Percentiles rank a stretch among this genome's conserved stretches.
Conservation (phyloP, 306 rosid species). For the Fagus crenata region DNA sequence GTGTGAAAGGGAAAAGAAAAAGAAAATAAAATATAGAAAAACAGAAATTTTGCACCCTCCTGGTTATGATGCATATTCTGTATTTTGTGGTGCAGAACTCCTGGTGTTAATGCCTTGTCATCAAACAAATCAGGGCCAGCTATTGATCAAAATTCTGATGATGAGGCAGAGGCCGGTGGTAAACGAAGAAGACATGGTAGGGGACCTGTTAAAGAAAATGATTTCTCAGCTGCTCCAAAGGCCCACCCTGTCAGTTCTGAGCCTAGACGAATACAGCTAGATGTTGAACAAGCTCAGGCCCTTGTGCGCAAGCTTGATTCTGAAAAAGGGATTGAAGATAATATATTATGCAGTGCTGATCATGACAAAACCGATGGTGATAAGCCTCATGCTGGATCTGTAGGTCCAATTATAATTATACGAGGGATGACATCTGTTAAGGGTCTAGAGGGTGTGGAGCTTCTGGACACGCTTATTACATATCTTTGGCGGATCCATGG, state of each 20-base stretch:
- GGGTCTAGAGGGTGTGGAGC: constrained; percentile 93
- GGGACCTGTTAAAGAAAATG: constrained; percentile 69
- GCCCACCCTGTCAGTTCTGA: constrained; percentile 82
- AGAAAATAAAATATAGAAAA: not conserved
- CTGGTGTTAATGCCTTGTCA: constrained; percentile 64
- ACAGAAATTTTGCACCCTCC: not conserved
- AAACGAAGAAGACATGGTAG: constrained; percentile 75
- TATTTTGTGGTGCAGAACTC: constrained; percentile 55
- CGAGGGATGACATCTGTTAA: constrained; percentile 87
- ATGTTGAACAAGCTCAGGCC: constrained; percentile 82
- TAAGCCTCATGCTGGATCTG: constrained; percentile 66
- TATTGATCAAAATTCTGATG: constrained; percentile 89
- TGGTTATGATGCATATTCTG: constrained; percentile 22
- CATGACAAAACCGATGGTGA: constrained; percentile 66
- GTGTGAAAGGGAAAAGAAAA: not conserved
- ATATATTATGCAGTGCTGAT: constrained; percentile 68
- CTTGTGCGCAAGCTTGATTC: constrained; percentile 82
- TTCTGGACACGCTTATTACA: constrained; percentile 83
- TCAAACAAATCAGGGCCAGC: constrained; percentile 69
- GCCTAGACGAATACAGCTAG: constrained; percentile 71
- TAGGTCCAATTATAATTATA: constrained; percentile 75
- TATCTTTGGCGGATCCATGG: constrained; percentile 98
- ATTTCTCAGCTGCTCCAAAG: constrained; percentile 83
- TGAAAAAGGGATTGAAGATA: constrained; percentile 85
- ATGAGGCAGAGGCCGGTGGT: constrained; percentile 69